phyloP scores from a whole-genome alignment of 1,139 yeast genomes.

The Protomyces macrosporus region DNA sequence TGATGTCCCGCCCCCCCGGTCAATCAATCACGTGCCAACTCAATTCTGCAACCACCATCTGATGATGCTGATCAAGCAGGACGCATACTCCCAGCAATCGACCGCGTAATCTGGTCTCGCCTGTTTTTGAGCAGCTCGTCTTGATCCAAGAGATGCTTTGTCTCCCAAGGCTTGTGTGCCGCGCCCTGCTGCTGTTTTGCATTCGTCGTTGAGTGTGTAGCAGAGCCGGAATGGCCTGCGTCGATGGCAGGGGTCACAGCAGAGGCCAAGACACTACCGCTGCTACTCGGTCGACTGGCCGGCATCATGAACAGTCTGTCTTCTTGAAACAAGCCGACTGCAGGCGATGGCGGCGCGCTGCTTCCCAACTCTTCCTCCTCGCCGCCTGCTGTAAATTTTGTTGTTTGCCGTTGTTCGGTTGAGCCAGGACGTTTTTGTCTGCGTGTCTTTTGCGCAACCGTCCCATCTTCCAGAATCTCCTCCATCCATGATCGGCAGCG shows the following conservation, averaged over 20 bases:
- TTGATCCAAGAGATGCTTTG: slow-evolving; percentile 11
- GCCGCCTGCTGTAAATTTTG: slow-evolving; percentile 5
- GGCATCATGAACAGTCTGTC: neutral
- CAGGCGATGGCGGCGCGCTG: neutral
- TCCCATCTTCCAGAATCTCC: slow-evolving; percentile 28
- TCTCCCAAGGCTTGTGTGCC: slow-evolving; percentile 17
- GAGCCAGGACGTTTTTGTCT: neutral
- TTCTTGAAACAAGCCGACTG: neutral
- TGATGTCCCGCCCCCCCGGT: no score
- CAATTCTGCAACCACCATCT: no score
- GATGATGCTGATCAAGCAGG: no score
- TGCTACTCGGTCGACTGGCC: neutral
- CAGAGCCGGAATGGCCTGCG: neutral
- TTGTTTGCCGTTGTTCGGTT: neutral
- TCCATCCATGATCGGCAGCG: slow-evolving; percentile 34
- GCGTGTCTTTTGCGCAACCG: neutral
- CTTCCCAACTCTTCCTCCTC: slow-evolving; percentile 5
- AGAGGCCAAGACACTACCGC: neutral
- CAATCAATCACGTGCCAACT: no score
- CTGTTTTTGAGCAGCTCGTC: slow-evolving; percentile 16
- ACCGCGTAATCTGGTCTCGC: slow-evolving; percentile 11
- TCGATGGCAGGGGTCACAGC: neutral
- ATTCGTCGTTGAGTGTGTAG: neutral
- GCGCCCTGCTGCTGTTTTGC: neutral
- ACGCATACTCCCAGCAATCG: slow-evolving; percentile 1